Base-by-base conservation (phyloP, 2,329 filamentous ascomycete genomes). In the Alternaria burnsii region DNA sequence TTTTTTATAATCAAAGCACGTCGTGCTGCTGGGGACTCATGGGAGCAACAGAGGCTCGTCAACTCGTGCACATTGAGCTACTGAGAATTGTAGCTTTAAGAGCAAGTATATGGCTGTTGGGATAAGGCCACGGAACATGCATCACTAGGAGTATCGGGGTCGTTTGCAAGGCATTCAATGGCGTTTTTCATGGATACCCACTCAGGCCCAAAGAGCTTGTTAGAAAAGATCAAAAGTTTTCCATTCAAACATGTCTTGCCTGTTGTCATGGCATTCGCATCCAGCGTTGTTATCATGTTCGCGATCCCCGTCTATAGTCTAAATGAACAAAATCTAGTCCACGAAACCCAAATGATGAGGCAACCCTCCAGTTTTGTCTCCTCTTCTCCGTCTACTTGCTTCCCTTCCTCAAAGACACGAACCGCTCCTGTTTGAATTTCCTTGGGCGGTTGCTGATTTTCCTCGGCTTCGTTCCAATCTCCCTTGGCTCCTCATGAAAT, bases 41-140 rank as follows among this genome's bases (percentile, higher is more conserved):
- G n/a, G n/a, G n/a, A n/a, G n/a, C n/a, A n/a, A n/a, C n/a, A n/a
- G n/a, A n/a, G n/a, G n/a, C n/a, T n/a, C n/a, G n/a, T n/a, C n/a
- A n/a, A n/a, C n/a, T n/a, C n/a, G n/a, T n/a, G n/a, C n/a, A n/a
- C n/a, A n/a, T n/a, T n/a, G n/a, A n/a, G n/a, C n/a, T n/a, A n/a
- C n/a, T n/a, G n/a, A 22, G 22, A 22, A 22, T 22, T 4, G 22
- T 22, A 22, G 24, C 24, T 24, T 7, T 24, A 24, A 6, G 1
- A 7, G 6, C 24, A 30, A 30, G 28, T 5, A 11, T 12, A 30
- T 30, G 28, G 28, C 28, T 11, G 28, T 30, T 12, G 11, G 11
- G 28, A 5, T 5, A 10, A 1, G 3, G 0, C 10, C 0, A 0
- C 7, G 46, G 0, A 10, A 11, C 4, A 2, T n/a, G 46, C 28